Base-by-base conservation (phyloP, 805 yeast species). In the Candida stauntonica region DNA sequence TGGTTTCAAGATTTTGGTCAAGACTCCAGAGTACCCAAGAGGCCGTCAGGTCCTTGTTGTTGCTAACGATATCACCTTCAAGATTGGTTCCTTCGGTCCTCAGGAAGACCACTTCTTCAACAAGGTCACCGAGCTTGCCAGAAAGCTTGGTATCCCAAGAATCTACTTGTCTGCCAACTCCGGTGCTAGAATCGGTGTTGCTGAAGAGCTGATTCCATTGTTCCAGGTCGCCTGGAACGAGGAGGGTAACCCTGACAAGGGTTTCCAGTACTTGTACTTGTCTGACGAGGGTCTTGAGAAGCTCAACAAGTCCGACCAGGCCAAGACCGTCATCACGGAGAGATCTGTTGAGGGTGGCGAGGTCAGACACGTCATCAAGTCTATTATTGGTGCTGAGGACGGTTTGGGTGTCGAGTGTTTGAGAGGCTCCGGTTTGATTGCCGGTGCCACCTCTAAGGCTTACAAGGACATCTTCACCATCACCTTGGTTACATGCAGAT, bases 71-170 rank as follows among this genome's bases (percentile, higher is more conserved):
- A 93, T 93, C 58, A 93, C 99, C 30, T 93, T 73, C 73, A 89
- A 88, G 78, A 91, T 93, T 66, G 99, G 99, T 65, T 94, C 99
- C 0, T 93, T 93, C 57, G 99, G 99, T 55, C 99, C 99, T 17
- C 81, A 75, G 54, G 99, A 93, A 68, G 99, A 93, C 67, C 72
- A 70, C 40, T 93, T 81, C 71, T 93, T 93, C 75, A 77, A 86
- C 71, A 80, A 82, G 60, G 95, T 89, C 48, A 93, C 99, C 26
- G 94, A 88, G 57, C 75, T 81, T 51, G 96, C 98, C 24, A 78
- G 96, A 68, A 72, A 77, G 58, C 73, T 81, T 49, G 99, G 99
- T 44, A 80, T 93, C 52, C 99, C 99, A 58, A 76, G 99, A 68
- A 77, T 93, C 41, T 93, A 93, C 67, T 72, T 93, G 52, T 86